Percentiles rank a stretch among this genome's conserved stretches.
phyloP scores from a whole-genome alignment of 306 rosid genomes.

The Fagus crenata region DNA sequence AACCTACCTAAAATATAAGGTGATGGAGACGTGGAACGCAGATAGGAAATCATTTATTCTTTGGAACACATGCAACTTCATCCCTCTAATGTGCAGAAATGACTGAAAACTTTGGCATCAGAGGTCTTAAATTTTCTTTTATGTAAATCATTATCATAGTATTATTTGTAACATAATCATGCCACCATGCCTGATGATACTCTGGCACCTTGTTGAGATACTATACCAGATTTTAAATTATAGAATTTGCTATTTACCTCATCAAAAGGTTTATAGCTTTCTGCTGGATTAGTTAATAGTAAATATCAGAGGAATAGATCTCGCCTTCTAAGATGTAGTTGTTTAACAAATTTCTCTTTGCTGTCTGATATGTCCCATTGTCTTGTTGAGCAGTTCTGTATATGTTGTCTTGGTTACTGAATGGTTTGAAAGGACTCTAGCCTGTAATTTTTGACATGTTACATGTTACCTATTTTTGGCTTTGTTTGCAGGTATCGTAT shows the following conservation, averaged over 20 bases:
- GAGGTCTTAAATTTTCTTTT: neutral
- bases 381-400: neutral
- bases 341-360: neutral
- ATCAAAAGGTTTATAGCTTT: neutral
- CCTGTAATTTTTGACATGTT: slow-evolving; percentile 12
- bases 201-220: neutral
- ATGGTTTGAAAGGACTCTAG: slow-evolving; percentile 11
- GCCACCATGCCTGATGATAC: neutral
- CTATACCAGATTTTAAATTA: neutral
- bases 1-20: neutral
- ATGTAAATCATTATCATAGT: neutral
- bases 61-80: neutral
- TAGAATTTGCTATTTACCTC: neutral
- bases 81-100: neutral
- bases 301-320: neutral
- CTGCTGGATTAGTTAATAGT: neutral
- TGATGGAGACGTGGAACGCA: neutral
- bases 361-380: neutral
- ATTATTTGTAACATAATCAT: neutral
- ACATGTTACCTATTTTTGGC: slow-evolving; percentile 13
- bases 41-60: neutral
- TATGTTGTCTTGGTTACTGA: neutral
- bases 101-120: neutral
- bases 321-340: neutral
- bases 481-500: slow-evolving; percentile 80